Evolutionary conservation across 306 rosid genomes (phyloP).

Genomic region (Hippophae tibetana): DNA sequence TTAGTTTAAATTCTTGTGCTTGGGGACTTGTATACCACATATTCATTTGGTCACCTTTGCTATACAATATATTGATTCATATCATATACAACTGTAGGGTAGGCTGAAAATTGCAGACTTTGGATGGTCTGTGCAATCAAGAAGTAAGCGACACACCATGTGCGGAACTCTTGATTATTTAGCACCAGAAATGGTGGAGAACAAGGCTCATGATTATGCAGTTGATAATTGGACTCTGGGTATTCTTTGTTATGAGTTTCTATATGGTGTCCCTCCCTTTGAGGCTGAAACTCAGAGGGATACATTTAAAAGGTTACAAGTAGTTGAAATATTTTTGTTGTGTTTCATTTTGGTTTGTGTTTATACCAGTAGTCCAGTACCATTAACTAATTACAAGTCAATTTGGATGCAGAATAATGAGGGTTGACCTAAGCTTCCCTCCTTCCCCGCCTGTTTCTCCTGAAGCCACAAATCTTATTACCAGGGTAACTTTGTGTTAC

Average conservation of each 20-base stretch:
- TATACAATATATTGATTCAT: neutral
- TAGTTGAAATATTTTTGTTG: neutral
- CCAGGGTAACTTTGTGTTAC: slow-evolving; percentile 33
- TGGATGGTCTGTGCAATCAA: slow-evolving; percentile 92
- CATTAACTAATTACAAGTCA: neutral
- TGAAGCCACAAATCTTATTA: slow-evolving; percentile 66
- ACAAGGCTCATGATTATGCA: slow-evolving; percentile 70
- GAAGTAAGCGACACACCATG: slow-evolving; percentile 69
- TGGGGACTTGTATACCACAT: neutral
- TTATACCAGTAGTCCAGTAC: neutral
- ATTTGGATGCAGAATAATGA: slow-evolving; percentile 44
- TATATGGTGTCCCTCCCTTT: slow-evolving; percentile 77
- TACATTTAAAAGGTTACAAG: slow-evolving; percentile 55
- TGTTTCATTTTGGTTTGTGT: neutral
- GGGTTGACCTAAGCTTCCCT: slow-evolving; percentile 65
- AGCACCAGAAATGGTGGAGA: slow-evolving; percentile 93
- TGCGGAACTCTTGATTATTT: slow-evolving; percentile 90
- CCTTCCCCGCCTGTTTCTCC: slow-evolving; percentile 40
- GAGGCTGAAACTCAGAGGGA: slow-evolving; percentile 83
- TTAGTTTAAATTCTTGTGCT: neutral
- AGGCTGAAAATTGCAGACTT: slow-evolving; percentile 84
- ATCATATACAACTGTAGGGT: slow-evolving; percentile 33
- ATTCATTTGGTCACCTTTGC: neutral
- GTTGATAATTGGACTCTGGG: slow-evolving; percentile 93
- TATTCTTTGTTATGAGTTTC: slow-evolving; percentile 80